phyloP scores from a whole-genome alignment of 2,329 filamentous ascomycete species.

The Harringtonia lauricola region DNA sequence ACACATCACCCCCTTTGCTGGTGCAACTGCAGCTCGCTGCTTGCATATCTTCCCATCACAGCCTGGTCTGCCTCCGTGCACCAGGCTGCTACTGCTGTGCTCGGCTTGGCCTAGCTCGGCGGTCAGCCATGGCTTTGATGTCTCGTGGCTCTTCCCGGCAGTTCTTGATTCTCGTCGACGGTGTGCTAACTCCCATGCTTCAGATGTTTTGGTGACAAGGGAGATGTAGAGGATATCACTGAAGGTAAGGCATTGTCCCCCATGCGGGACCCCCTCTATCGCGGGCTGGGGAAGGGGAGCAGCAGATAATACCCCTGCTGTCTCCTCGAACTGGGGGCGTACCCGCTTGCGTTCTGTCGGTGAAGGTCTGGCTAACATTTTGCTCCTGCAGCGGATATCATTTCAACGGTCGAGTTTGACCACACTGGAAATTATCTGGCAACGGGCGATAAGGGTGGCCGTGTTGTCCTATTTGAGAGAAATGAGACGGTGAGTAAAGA shows the following conservation, averaged over 20 bases:
- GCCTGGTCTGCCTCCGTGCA: too few species aligned
- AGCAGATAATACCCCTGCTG: not conserved
- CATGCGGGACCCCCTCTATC: not conserved
- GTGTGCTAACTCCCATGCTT: not conserved
- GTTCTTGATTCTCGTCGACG: not conserved
- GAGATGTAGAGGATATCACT: slow-evolving; percentile 97
- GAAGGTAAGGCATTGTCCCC: slow-evolving; percentile 52
- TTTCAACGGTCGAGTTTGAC: slow-evolving; percentile 84
- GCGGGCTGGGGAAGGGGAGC: not conserved
- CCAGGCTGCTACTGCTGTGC: too few species aligned
- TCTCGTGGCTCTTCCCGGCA: not conserved
- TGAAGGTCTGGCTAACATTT: not conserved
- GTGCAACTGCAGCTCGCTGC: too few species aligned
- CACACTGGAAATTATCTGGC: slow-evolving; percentile 83
- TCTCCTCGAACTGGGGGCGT: not conserved
- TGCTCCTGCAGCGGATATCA: slow-evolving; percentile 60
- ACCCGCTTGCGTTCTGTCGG: not conserved
- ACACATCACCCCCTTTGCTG: too few species aligned
- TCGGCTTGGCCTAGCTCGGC: too few species aligned
- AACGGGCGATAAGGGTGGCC: slow-evolving; percentile 80
- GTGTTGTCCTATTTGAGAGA: slow-evolving; percentile 78
- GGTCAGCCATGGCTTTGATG: too few species aligned
- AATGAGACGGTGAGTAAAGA: slow-evolving; percentile 74
- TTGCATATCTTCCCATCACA: too few species aligned
- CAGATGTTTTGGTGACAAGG: slow-evolving; percentile 99